Base-by-base conservation (phyloP, 208 protist genomes). In the Crithidia thermophila region DNA sequence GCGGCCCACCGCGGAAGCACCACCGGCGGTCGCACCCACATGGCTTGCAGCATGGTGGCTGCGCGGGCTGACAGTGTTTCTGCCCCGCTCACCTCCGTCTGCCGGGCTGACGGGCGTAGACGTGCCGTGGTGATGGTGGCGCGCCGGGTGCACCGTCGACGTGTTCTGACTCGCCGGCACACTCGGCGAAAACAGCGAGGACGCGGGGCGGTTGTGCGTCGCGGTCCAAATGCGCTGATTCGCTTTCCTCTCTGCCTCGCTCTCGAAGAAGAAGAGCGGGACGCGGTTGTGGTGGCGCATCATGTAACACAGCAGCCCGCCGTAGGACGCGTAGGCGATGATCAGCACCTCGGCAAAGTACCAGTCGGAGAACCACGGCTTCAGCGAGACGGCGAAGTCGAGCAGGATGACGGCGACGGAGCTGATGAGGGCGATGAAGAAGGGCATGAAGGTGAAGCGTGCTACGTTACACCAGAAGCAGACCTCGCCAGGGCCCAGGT, bases 391-490 rank as follows among this genome's bases (percentile, higher is more conserved):
- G 36, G 59, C 67, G 30, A 89, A 79, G 39, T 68, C 39, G 9
- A 86, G 64, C 13, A 86, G 45, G 5, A 84, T 59, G 21, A 75
- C 71, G 43, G 80, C 36, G 31, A 61, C 23, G n/a, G 69, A 57
- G 34, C 55, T 72, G 20, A 68, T 37, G n/a, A 76, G 52, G 14
- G 62, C 73, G n/a, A 82, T 42, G 42, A 45, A 77, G 33, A 89
- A 62, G 18, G 80, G 77, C 23, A 86, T n/a, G 55, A 86, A 86
- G 21, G 53, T 57, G 39, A 80, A 74, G 13, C 84, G 84, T 8
- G 80, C 76, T 13, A 85, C 62, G 51, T 82, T 69, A 45, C 84
- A 89, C 84, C 84, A 89, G 46, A 86, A 82, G 53, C 84, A 89
- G 4, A 89, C 84, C 58, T 77, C 49, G 10, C 84, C 84, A 16